Base-by-base conservation (phyloP, 768 basidiomycete species). In the Termitomyces sp. region DNA sequence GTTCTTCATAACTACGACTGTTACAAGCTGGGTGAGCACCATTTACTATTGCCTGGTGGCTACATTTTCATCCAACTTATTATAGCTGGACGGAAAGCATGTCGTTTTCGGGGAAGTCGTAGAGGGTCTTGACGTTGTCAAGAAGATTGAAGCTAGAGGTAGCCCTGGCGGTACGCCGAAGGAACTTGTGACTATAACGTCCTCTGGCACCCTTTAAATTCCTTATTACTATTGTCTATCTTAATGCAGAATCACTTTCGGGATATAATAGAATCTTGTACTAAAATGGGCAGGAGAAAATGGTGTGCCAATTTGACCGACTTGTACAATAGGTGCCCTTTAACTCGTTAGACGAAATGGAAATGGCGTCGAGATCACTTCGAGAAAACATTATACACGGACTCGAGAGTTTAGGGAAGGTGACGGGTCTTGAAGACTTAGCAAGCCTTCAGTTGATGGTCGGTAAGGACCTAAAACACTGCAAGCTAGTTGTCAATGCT, bases 1-100 rank as follows among this genome's bases (percentile, higher is more conserved):
- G 82, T 90, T 88, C 74, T 90, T 90, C 70, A 80, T 91, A 65
- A 91, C 88, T 26, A 89, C 88, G 21, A 80, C 80, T 21, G 64
- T 76, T 22, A 86, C 87, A n/a, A 72, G 79, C 21, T 90, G 88
- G 82, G 74, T 77, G 60, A 54, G 73, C 64, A 17, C 43, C 22
- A 17, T 37, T n/a, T n/a, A 45, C 21, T 41, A 17, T 45, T 41
- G 30, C 43, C 43, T 24, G 7, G 19, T 19, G 12, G 4, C 40
- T 46, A 47, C 22, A 41, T 37, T 21, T 28, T 50, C 19, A 45
- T 11, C n/a, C 21, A 2, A 37, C 35, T 42, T 15, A 32, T 15
- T 56, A 5, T 52, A 77, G 83, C 77, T 86, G 46, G 83, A 87
- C 65, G 80, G 79, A 54, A 79, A 73, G 58, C 83, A 85, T 65